phyloP scores from a whole-genome alignment of 495 filamentous ascomycete genomes.

The Penicillium chermesinum region DNA sequence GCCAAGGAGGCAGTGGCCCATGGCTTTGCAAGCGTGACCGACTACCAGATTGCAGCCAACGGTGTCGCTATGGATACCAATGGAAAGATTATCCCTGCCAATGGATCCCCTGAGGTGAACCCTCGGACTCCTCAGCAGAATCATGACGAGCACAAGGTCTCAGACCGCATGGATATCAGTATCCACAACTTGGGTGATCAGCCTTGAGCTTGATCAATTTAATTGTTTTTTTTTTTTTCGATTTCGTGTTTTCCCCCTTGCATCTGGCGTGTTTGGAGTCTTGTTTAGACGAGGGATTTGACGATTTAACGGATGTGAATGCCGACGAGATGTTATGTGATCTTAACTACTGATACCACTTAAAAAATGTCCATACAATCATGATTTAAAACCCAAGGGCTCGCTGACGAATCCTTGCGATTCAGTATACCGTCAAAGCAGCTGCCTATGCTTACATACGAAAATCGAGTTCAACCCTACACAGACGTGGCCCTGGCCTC shows the following conservation, averaged over 20 bases:
- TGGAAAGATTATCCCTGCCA: conserved; percentile 54
- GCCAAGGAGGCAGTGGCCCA: conserved; percentile 64
- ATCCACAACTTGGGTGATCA: conserved; percentile 56
- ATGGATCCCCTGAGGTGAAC: background rate
- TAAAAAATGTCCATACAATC: background rate
- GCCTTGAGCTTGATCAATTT: conserved; percentile 20
- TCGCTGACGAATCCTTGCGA: too few species aligned
- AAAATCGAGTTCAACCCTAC: too few species aligned
- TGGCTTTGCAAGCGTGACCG: conserved; percentile 56
- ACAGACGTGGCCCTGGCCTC: too few species aligned
- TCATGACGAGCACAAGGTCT: conserved; percentile 36
- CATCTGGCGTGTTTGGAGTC: conserved; percentile 20
- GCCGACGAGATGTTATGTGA: background rate
- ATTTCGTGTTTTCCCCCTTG: conserved; percentile 1
- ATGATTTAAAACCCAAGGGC: too few species aligned
- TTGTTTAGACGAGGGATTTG: background rate
- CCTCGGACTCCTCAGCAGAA: conserved; percentile 5
- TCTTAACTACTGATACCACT: conserved; percentile 2
- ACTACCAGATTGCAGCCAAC: conserved; percentile 58
- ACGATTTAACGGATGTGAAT: background rate
- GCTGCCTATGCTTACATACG: too few species aligned
- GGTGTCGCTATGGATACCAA: conserved; percentile 54
- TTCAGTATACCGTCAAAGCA: too few species aligned
- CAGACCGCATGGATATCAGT: conserved; percentile 55
- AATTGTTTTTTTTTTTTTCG: conserved; percentile 9